Conservation (phyloP, 2,329 filamentous ascomycete species). For the Cordyceps pruinosa region DNA sequence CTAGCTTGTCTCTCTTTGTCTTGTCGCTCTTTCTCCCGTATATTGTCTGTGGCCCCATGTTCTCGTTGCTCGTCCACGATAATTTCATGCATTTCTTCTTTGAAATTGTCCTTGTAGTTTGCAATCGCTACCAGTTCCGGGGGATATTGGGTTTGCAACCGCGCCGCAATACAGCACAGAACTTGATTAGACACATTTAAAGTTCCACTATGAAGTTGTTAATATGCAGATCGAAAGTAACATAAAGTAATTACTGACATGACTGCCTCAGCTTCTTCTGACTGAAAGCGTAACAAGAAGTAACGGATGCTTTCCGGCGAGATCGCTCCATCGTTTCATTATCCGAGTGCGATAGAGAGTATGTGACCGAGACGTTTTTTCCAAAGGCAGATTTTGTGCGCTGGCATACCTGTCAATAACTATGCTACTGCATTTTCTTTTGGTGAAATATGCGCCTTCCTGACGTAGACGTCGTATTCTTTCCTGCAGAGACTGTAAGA, state of each 20-base stretch:
- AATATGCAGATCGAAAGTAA: background rate
- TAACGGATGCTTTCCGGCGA: background rate
- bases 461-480: background rate
- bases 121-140: background rate
- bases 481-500: background rate
- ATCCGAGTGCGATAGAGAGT: background rate
- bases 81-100: background rate
- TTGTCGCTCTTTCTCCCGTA: background rate
- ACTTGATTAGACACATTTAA: background rate
- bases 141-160: background rate
- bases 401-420: background rate
- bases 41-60: background rate
- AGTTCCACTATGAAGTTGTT: background rate
- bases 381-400: background rate
- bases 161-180: background rate
- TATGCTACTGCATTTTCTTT: background rate
- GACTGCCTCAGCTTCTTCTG: background rate
- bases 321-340: background rate
- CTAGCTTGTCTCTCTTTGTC: background rate
- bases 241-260: background rate
- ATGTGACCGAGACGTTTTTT: background rate
- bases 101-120: background rate
- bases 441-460: background rate
- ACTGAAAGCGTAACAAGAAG: background rate
- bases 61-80: background rate